phyloP scores from a whole-genome alignment of 495 filamentous ascomycete species.

The Daldinia bambusicola region DNA sequence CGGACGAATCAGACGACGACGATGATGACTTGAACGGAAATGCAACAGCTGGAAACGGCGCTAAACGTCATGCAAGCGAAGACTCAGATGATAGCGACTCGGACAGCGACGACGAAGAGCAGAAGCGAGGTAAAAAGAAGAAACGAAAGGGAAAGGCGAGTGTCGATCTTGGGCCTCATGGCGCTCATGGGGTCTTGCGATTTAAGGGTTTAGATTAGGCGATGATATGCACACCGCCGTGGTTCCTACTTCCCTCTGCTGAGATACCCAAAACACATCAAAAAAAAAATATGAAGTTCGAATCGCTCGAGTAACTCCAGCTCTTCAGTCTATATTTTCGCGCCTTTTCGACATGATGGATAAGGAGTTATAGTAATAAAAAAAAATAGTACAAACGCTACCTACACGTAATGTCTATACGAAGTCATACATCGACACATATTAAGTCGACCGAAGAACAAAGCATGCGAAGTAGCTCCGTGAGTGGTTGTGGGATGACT shows the following conservation, averaged over 20 bases:
- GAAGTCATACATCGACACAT: too few relatives aligned
- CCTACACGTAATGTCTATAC: background rate
- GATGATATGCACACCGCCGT: background rate
- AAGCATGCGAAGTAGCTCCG: too few relatives aligned
- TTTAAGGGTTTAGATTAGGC: slow-evolving; percentile 72
- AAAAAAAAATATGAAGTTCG: too few relatives aligned
- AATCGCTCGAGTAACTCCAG: background rate
- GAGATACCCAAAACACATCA: slow-evolving; percentile 41
- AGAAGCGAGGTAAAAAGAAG: slow-evolving; percentile 54
- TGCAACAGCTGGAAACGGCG: slow-evolving; percentile 46
- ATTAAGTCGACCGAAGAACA: too few relatives aligned
- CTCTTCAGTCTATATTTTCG: background rate
- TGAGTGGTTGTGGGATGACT: too few relatives aligned
- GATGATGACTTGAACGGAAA: slow-evolving; percentile 49
- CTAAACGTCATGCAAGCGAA: slow-evolving; percentile 60
- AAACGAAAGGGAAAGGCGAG: slow-evolving; percentile 59
- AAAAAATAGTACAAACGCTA: background rate
- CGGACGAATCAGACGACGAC: slow-evolving; percentile 47
- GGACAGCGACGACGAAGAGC: slow-evolving; percentile 45
- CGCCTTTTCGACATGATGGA: too few relatives aligned
- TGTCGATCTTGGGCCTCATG: slow-evolving; percentile 61
- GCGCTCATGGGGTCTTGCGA: slow-evolving; percentile 68
- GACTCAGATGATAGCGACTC: slow-evolving; percentile 47
- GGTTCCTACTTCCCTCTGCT: slow-evolving; percentile 15
- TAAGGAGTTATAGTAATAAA: too few relatives aligned